phyloP scores from a whole-genome alignment of 345 rosid species.

The Theobroma cacao region DNA sequence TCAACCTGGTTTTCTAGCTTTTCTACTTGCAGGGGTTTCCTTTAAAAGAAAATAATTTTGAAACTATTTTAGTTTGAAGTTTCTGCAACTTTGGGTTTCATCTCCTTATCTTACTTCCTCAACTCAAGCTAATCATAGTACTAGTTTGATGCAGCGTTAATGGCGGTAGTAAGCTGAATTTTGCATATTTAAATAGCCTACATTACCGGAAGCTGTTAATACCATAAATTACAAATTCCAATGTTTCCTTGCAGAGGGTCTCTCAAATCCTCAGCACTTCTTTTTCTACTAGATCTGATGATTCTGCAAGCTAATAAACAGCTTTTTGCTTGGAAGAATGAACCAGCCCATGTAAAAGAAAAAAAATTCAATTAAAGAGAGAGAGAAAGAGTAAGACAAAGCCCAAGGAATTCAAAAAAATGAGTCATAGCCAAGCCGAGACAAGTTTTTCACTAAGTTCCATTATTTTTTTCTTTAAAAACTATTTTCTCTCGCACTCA shows the following conservation, averaged over 20 bases:
- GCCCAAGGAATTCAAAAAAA: slow-evolving; percentile 34
- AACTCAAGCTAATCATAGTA: slow-evolving; percentile 9
- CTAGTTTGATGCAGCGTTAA: slow-evolving; percentile 15
- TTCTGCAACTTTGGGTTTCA: slow-evolving; percentile 18
- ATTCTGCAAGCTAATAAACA: slow-evolving; percentile 56
- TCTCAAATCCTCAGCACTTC: slow-evolving; percentile 41
- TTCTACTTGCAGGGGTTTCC: neutral
- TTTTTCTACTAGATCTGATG: slow-evolving; percentile 75
- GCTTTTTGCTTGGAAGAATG: slow-evolving; percentile 74
- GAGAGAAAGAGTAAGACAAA: slow-evolving; percentile 41
- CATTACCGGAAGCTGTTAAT: slow-evolving; percentile 32
- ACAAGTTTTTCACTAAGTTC: slow-evolving; percentile 32
- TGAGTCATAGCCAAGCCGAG: slow-evolving; percentile 39
- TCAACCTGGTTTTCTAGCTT: neutral
- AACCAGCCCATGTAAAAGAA: slow-evolving; percentile 46
- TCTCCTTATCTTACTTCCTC: slow-evolving; percentile 18
- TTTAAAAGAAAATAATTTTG: neutral
- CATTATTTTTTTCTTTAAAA: slow-evolving; percentile 16
- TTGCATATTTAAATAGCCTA: slow-evolving; percentile 25
- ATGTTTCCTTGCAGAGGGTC: slow-evolving; percentile 48
- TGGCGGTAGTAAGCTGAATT: slow-evolving; percentile 21
- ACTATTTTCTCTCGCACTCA: slow-evolving; percentile 7
- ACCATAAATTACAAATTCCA: slow-evolving; percentile 41
- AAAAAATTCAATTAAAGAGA: slow-evolving; percentile 32
- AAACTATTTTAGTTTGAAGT: neutral